Conservation (phyloP, 2,329 filamentous ascomycete species). For the Colletotrichum australisinense region DNA sequence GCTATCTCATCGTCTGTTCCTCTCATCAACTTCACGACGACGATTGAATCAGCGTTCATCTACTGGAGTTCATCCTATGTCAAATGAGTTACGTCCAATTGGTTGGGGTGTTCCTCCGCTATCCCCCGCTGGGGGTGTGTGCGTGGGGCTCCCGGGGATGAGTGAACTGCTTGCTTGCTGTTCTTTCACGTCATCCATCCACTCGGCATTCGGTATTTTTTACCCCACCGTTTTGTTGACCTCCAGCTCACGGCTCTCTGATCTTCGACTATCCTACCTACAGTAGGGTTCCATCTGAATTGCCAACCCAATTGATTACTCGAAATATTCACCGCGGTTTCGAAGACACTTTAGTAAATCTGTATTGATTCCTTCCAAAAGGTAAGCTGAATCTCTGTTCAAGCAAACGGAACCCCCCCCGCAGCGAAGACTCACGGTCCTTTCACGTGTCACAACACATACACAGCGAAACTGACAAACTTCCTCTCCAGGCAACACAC, state of each 20-base stretch:
- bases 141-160: background rate
- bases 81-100: slow-evolving; percentile 11
- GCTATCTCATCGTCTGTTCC: too few relatives aligned
- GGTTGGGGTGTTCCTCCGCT: background rate
- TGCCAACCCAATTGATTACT: background rate
- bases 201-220: background rate
- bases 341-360: too few relatives aligned
- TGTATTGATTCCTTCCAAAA: too few relatives aligned
- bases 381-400: background rate
- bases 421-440: background rate
- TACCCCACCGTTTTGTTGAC: background rate
- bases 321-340: background rate
- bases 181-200: slow-evolving; percentile 16
- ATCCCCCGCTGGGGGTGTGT: background rate
- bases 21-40: background rate
- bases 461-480: background rate
- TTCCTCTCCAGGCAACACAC: too few relatives aligned
- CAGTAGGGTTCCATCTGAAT: background rate
- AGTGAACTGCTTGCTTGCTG: background rate
- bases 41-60: background rate
- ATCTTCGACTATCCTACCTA: background rate
- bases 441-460: background rate
- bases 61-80: background rate
- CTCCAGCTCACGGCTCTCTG: too few relatives aligned
- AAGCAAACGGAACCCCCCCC: too few relatives aligned